Conservation (phyloP, 164 flowering plant species). For the Nymphaea colorata region DNA sequence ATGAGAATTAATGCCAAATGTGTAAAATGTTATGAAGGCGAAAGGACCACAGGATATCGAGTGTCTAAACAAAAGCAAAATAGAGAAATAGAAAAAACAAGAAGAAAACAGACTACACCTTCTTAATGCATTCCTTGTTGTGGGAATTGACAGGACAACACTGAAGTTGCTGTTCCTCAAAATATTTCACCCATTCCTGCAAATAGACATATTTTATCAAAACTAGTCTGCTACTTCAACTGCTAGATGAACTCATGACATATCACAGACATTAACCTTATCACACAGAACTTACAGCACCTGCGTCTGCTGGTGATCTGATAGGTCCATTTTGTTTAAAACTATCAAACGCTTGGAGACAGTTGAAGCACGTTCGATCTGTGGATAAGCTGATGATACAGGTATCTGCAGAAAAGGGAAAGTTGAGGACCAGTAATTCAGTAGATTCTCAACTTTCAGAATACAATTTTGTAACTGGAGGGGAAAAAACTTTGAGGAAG, state of each 20-base stretch:
- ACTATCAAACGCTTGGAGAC: conserved; percentile 39
- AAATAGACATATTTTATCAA: background rate
- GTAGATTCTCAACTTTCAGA: too few species aligned
- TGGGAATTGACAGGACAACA: conserved; percentile 64
- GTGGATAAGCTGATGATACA: conserved; percentile 45
- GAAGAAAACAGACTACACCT: conserved; percentile 22
- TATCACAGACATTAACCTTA: too few species aligned
- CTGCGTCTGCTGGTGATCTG: conserved; percentile 35
- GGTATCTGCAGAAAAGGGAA: conserved; percentile 39
- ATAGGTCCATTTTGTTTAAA: conserved; percentile 75
- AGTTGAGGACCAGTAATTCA: background rate
- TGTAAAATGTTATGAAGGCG: too few species aligned
- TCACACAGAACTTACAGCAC: conserved; percentile 12
- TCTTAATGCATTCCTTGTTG: conserved; percentile 49
- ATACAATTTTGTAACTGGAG: too few species aligned
- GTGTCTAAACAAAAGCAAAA: too few species aligned
- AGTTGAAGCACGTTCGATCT: conserved; percentile 17
- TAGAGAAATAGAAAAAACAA: too few species aligned
- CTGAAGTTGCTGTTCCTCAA: conserved; percentile 28
- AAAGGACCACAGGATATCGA: too few species aligned
- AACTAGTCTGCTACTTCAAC: too few species aligned
- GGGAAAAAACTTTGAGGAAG: too few species aligned
- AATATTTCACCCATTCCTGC: conserved; percentile 56
- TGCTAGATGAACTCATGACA: too few species aligned
- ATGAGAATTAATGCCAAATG: too few species aligned